Conservation (phyloP, 306 rosid genomes). For the Cotoneaster glaucophyllus region DNA sequence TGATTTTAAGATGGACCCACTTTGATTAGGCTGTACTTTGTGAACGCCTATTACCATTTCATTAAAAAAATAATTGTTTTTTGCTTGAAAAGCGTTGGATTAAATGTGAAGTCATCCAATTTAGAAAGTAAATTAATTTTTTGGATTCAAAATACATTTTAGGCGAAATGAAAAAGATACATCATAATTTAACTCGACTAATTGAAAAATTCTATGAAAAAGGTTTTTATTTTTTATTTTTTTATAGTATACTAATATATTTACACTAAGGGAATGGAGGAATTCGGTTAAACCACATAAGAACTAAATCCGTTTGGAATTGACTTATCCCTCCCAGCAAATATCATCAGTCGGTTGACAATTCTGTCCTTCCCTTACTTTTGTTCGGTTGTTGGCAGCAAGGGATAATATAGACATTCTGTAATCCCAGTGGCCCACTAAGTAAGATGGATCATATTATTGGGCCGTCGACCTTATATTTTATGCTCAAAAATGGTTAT, state of each 20-base stretch:
- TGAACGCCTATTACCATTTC: background rate
- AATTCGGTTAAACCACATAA: no score
- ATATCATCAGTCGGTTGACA: slow-evolving; percentile 2
- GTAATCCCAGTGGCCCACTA: slow-evolving; percentile 15
- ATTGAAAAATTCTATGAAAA: no score
- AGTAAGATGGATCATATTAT: slow-evolving; percentile 11
- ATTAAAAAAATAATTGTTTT: background rate
- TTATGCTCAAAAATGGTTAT: background rate
- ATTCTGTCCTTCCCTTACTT: slow-evolving; percentile 22
- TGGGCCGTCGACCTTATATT: slow-evolving; percentile 19
- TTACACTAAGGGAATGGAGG: no score
- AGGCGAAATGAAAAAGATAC: background rate
- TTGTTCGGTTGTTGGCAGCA: background rate
- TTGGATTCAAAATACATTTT: no score
- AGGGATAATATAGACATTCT: slow-evolving; percentile 17
- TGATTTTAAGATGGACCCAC: background rate
- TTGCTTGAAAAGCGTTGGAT: background rate
- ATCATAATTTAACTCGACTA: background rate
- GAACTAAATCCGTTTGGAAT: background rate
- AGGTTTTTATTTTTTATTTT: no score
- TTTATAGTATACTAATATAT: no score
- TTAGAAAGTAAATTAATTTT: background rate
- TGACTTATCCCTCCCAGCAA: slow-evolving; percentile 67
- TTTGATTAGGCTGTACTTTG: no score
- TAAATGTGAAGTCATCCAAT: background rate